Conservation (phyloP, 192 early-diverging fungal genomes). For the Coemansia pectinata region DNA sequence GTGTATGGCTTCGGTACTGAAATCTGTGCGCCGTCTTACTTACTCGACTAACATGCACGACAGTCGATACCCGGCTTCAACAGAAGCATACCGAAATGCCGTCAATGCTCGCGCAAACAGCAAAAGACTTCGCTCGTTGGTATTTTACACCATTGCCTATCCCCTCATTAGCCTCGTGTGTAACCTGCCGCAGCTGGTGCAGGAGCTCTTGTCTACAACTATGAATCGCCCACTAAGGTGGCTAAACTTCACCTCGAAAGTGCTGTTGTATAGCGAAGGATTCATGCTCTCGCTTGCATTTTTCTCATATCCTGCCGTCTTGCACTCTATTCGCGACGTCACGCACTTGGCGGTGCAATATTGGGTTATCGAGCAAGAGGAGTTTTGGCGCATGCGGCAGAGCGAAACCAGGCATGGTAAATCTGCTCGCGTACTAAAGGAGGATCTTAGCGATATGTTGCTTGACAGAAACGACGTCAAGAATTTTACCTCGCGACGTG, state of each 20-base stretch:
- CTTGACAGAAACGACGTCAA: conserved; percentile 28
- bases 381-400: conserved; percentile 40
- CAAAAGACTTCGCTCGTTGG: conserved; percentile 46
- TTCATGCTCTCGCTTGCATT: conserved; percentile 40
- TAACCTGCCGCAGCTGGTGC: conserved; percentile 44
- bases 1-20: conserved; percentile 47
- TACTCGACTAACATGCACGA: conserved; percentile 26
- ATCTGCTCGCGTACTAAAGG: background rate
- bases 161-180: conserved; percentile 46
- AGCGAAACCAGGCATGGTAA: conserved; percentile 8
- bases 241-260: conserved; percentile 15
- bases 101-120: conserved; percentile 54
- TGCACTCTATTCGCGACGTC: conserved; percentile 47
- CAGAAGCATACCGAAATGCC: conserved; percentile 45
- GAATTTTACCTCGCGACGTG: conserved; percentile 38
- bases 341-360: conserved; percentile 44
- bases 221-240: conserved; percentile 15
- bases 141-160: conserved; percentile 51
- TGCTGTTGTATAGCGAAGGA: conserved; percentile 39
- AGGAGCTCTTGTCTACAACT: conserved; percentile 39
- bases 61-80: conserved; percentile 11
- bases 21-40: conserved; percentile 30
- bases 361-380: conserved; percentile 55
- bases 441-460: conserved; percentile 1
- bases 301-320: conserved; percentile 47